A percentile compares a stretch with the other conserved stretches of the same genome.
Conservation (phyloP, 2,329 filamentous ascomycete genomes). For the Penicillium sumatraense region DNA sequence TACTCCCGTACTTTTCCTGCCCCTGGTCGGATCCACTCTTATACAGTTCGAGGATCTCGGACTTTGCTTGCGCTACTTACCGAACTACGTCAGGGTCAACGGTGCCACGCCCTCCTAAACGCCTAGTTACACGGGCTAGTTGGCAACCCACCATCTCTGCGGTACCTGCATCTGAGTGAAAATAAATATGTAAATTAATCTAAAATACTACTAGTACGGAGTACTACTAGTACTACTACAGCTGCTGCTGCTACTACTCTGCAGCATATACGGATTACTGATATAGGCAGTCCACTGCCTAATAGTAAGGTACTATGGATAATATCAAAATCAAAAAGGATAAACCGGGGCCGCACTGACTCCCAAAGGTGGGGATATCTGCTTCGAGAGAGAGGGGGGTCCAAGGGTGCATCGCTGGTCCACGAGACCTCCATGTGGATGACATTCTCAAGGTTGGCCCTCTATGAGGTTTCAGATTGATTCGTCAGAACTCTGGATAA, state of each 20-base stretch:
- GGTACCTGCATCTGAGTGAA: conserved; percentile 29
- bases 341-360: conserved; percentile 13
- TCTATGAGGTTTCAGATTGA: conserved; percentile 19
- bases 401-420: conserved; percentile 12
- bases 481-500: background rate
- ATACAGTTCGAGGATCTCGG: background rate
- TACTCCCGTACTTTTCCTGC: too few relatives aligned
- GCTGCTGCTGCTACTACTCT: too few relatives aligned
- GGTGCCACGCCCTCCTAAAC: background rate
- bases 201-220: background rate
- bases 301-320: too few relatives aligned
- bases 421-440: conserved; percentile 31
- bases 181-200: too few relatives aligned
- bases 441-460: conserved; percentile 9
- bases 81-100: conserved; percentile 1
- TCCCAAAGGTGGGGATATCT: conserved; percentile 13
- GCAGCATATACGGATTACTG: too few relatives aligned
- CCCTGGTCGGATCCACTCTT: too few relatives aligned
- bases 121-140: conserved; percentile 3
- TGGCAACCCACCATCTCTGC: background rate
- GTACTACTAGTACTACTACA: too few relatives aligned
- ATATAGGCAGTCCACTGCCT: too few relatives aligned
- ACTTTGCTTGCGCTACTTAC: background rate
- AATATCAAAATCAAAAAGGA: background rate
- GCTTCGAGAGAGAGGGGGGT: background rate